These are phyloP conservation scores for Penicillium macrosclerotiorum DNA, from an alignment of 495 filamentous ascomycete genomes.

Conservation along the genomic window DNA sequence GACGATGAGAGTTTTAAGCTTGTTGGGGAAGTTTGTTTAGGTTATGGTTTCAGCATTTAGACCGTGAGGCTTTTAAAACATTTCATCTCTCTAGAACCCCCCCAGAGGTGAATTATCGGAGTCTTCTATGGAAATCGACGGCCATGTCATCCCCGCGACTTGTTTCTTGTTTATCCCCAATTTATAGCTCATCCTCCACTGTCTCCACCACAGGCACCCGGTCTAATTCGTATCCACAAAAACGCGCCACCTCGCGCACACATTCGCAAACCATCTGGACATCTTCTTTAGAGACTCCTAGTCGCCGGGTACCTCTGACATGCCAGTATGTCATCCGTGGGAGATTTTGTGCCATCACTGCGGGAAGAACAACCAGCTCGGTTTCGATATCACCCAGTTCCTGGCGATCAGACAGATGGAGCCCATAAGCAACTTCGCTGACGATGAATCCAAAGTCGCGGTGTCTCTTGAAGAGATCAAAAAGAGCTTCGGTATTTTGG, in stretches of 20 bases:
- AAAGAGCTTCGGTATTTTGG: constrained; percentile 20
- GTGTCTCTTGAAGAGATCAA: constrained; percentile 26
- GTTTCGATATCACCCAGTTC: constrained; percentile 46
- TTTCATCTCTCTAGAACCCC: too few species aligned
- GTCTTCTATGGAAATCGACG: too few species aligned
- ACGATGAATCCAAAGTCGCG: constrained; percentile 11
- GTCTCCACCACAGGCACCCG: constrained; percentile 7
- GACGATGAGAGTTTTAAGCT: not conserved
- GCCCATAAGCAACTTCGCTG: constrained; percentile 46
- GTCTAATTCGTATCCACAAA: constrained; percentile 11
- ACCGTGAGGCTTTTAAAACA: too few species aligned
- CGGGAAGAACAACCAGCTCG: constrained; percentile 45
- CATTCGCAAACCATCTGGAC: constrained; percentile 34
- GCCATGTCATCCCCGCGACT: not conserved
- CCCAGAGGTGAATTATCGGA: too few species aligned
- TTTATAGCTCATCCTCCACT: constrained; percentile 5
- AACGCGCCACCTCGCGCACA: constrained; percentile 12
- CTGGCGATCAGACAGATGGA: constrained; percentile 49
- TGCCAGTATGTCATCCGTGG: constrained; percentile 48
- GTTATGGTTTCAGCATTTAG: not conserved
- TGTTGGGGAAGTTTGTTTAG: not conserved
- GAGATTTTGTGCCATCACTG: constrained; percentile 55
- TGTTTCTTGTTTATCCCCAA: not conserved
- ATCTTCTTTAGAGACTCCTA: constrained; percentile 44
- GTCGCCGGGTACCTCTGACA: constrained; percentile 41